Conservation (phyloP, 805 yeast genomes). For the Wickerhamomyces canadensis region DNA sequence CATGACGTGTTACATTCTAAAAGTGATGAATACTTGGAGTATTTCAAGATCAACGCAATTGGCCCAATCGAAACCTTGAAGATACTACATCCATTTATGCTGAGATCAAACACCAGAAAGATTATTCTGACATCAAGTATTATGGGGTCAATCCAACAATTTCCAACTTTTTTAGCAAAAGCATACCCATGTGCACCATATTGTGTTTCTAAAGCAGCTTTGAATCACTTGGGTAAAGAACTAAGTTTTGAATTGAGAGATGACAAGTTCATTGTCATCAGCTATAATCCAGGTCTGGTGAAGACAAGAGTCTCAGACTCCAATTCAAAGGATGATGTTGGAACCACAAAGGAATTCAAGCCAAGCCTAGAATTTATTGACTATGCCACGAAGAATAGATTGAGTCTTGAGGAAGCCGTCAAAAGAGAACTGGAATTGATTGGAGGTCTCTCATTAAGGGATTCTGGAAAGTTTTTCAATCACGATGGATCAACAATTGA, state of each 20-base stretch:
- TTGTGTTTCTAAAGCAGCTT: constrained; percentile 33
- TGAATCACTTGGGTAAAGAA: constrained; percentile 25
- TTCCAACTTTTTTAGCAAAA: constrained; percentile 10
- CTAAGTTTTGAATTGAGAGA: constrained; percentile 22
- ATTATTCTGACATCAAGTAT: constrained; percentile 26
- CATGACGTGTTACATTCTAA: constrained; percentile 15
- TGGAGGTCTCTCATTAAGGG: constrained; percentile 5
- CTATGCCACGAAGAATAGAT: constrained; percentile 7
- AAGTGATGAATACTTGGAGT: constrained; percentile 15
- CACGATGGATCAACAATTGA: constrained; percentile 12
- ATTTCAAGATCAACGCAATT: constrained; percentile 24
- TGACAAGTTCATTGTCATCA: constrained; percentile 24
- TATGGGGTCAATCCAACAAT: constrained; percentile 24
- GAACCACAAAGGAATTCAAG: constrained; percentile 8
- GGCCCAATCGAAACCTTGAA: constrained; percentile 29
- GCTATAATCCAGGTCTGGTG: constrained; percentile 26
- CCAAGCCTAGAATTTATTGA: constrained; percentile 11
- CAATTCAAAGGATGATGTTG: constrained; percentile 7
- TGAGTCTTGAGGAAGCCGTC: constrained; percentile 13
- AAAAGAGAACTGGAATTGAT: constrained; percentile 14
- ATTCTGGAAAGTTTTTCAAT: constrained; percentile 18
- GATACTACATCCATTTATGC: constrained; percentile 25
- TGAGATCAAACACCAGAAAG: constrained; percentile 22
- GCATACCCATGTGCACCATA: constrained; percentile 25
- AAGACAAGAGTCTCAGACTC: constrained; percentile 8